phyloP scores from a whole-genome alignment of 768 basidiomycete species.

The Hysterangium stoloniferum region DNA sequence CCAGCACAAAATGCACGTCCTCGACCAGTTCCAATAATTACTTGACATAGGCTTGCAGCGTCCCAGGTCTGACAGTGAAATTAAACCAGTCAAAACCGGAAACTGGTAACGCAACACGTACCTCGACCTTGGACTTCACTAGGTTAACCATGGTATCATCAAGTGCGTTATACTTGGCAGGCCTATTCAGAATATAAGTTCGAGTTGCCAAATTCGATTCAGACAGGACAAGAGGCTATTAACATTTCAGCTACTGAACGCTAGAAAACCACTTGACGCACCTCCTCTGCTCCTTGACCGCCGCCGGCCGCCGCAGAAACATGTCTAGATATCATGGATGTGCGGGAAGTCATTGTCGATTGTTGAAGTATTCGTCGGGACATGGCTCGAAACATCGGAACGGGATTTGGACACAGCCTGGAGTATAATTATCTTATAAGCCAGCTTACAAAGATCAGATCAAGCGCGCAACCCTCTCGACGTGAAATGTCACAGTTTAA shows the following conservation, averaged over 20 bases:
- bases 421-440: neutral
- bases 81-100: neutral
- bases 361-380: neutral
- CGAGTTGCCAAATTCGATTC: constrained; percentile 57
- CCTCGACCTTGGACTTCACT: constrained; percentile 70
- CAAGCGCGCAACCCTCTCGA: neutral
- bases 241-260: constrained; percentile 14
- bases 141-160: constrained; percentile 68
- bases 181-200: constrained; percentile 73
- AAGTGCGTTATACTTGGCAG: constrained; percentile 74
- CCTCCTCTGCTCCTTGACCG: neutral
- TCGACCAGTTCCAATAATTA: constrained; percentile 63
- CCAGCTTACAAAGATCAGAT: neutral
- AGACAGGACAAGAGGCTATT: constrained; percentile 49
- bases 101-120: constrained; percentile 25
- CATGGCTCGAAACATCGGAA: constrained; percentile 8
- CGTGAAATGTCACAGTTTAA: constrained; percentile 13
- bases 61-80: constrained; percentile 55
- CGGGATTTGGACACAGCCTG: neutral
- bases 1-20: constrained; percentile 88
- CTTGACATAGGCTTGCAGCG: constrained; percentile 56
- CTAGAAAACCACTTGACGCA: neutral
- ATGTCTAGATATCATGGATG: constrained; percentile 8
- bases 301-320: neutral
- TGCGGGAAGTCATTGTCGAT: neutral